phyloP scores from a whole-genome alignment of 1,284 basidiomycete species.

The Moesziomyces parantarcticus region DNA sequence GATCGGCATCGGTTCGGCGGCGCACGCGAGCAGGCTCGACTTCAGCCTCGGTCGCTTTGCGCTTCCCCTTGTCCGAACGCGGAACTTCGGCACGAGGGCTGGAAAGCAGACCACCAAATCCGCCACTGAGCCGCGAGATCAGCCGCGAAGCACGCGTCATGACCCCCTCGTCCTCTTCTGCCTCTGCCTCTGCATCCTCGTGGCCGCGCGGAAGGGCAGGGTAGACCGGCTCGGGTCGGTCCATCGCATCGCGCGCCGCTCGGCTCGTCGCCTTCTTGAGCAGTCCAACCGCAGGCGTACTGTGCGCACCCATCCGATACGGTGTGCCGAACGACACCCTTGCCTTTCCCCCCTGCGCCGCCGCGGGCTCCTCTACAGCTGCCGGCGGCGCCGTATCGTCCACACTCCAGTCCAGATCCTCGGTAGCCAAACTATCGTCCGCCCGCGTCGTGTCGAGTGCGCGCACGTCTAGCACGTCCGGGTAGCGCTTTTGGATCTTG shows the following conservation, averaged over 20 bases:
- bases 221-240: conserved; percentile 13
- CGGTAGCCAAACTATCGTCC: conserved; percentile 22
- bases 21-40: not conserved
- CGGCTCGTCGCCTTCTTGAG: conserved; percentile 17
- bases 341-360: not conserved
- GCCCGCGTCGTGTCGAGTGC: not conserved
- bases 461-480: conserved; percentile 1
- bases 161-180: conserved; percentile 6
- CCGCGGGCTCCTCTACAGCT: not conserved
- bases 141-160: conserved; percentile 19
- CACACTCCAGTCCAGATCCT: conserved; percentile 42
- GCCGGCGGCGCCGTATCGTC: conserved; percentile 15
- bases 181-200: not conserved
- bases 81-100: not conserved
- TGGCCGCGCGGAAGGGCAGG: conserved; percentile 17
- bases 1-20: conserved; percentile 8
- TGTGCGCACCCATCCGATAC: conserved; percentile 40
- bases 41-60: conserved; percentile 24
- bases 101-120: conserved; percentile 21
- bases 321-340: conserved; percentile 48
- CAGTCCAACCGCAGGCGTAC: conserved; percentile 33
- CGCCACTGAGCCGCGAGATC: conserved; percentile 41
- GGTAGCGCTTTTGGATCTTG: conserved; percentile 24
- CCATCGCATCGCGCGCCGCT: conserved; percentile 6
- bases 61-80: conserved; percentile 10